Evolutionary conservation across 371 early-diverging fungal genomes (phyloP).

Genomic region (Rhizopus arrhizus): DNA sequence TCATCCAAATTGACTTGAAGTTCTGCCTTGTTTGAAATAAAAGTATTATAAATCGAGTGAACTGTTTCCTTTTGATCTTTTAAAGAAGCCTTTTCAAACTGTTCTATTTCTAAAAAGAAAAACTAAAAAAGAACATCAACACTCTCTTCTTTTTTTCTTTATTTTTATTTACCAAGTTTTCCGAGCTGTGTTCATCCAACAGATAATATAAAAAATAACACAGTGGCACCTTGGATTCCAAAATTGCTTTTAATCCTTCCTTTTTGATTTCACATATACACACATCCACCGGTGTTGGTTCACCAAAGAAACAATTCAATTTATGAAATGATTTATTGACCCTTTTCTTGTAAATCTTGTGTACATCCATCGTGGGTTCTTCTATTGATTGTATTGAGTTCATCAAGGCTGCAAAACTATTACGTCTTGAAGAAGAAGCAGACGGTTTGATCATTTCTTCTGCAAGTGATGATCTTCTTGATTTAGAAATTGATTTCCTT

Average conservation of each 20-base stretch:
- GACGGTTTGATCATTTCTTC: slow-evolving; percentile 12
- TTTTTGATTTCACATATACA: slow-evolving; percentile 51
- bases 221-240: slow-evolving; percentile 59
- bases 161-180: slow-evolving; percentile 50
- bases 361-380: slow-evolving; percentile 30
- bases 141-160: not conserved
- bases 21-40: slow-evolving; percentile 40
- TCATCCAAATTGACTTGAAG: slow-evolving; percentile 64
- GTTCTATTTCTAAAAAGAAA: slow-evolving; percentile 57
- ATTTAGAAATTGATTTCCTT: slow-evolving; percentile 35
- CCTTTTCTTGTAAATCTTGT: slow-evolving; percentile 37
- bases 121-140: slow-evolving; percentile 30
- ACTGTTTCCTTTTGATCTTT: slow-evolving; percentile 43
- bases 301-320: slow-evolving; percentile 58
- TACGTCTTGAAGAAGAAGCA: slow-evolving; percentile 8
- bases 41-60: slow-evolving; percentile 49
- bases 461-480: slow-evolving; percentile 32
- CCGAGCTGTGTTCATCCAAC: slow-evolving; percentile 56
- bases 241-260: slow-evolving; percentile 57
- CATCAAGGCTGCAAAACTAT: slow-evolving; percentile 15
- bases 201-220: slow-evolving; percentile 58
- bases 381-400: slow-evolving; percentile 20
- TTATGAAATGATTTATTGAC: slow-evolving; percentile 39
- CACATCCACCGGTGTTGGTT: slow-evolving; percentile 48
- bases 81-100: slow-evolving; percentile 38